A percentile compares a stretch with the other conserved stretches of the same genome.
phyloP scores from a whole-genome alignment of 2,329 filamentous ascomycete species.

The Colletotrichum scovillei region DNA sequence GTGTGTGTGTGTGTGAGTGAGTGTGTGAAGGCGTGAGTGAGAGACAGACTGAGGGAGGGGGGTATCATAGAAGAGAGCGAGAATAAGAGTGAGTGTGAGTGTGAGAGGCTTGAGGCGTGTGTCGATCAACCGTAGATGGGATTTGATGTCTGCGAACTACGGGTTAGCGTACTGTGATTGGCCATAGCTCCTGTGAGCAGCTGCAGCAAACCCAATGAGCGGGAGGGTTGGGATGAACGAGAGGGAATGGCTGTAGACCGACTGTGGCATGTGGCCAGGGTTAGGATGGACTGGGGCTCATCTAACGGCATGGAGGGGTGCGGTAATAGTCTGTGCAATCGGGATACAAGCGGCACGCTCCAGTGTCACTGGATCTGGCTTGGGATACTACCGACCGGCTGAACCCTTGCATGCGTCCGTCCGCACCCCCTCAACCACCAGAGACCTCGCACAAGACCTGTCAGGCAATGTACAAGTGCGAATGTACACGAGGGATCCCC shows the following conservation, averaged over 20 bases:
- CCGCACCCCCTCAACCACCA: slow-evolving; percentile 1
- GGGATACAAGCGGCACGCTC: slow-evolving; percentile 31
- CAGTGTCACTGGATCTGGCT: slow-evolving; percentile 36
- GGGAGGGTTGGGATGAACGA: slow-evolving; percentile 28
- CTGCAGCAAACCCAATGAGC: slow-evolving; percentile 34
- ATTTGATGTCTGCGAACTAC: slow-evolving; percentile 29
- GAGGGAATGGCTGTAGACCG: slow-evolving; percentile 25
- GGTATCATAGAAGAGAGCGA: not conserved
- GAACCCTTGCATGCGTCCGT: slow-evolving; percentile 37
- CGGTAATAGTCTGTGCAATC: slow-evolving; percentile 33
- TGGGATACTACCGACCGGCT: slow-evolving; percentile 34
- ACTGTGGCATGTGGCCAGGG: slow-evolving; percentile 34
- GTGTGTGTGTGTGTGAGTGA: not conserved
- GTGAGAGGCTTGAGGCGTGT: not conserved
- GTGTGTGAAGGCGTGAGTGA: not conserved
- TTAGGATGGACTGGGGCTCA: slow-evolving; percentile 24
- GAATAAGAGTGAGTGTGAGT: too few species aligned
- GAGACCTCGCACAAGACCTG: slow-evolving; percentile 31
- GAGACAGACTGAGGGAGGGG: not conserved
- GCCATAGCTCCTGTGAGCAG: slow-evolving; percentile 33
- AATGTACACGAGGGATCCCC: not conserved
- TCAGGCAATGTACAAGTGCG: slow-evolving; percentile 21
- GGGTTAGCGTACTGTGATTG: slow-evolving; percentile 37
- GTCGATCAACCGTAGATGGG: not conserved
- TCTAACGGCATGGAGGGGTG: slow-evolving; percentile 36